Base-by-base conservation (phyloP, 2,329 filamentous ascomycete genomes). In the Ophiocordyceps camponoti-saundersi region DNA sequence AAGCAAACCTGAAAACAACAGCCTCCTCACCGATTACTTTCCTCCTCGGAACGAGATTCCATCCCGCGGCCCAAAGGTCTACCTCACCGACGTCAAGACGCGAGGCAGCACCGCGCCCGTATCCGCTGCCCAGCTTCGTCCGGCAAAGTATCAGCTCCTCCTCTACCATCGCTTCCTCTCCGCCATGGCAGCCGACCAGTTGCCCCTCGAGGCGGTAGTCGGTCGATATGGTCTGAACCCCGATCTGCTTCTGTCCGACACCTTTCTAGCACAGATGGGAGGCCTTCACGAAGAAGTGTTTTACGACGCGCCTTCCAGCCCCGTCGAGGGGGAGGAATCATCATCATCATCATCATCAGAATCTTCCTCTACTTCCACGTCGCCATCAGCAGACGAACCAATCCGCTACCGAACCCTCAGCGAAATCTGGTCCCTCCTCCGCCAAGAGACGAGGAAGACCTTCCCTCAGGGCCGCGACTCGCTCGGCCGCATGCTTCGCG, bases 51-150 rank as follows among this genome's bases (percentile, higher is more conserved):
- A 51, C 36, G 52, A 51, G 1, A 36, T 42, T 47, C 13, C 15
- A 10, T 29, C 26, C 23, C 18, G 49, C 1, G 8, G 45, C 0
- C 53, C 56, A 22, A 66, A 65, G 49, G 59, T 76, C n/a, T 95
- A 93, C 60, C 67, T 98, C 44, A 80, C 80, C 0, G 92, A 98
- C 55, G 78, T 95, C 52, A 98, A 98, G 63, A 96, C 90, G 0
- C 76, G 89, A 18, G 72, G 71, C 1, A 77, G 73, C 4, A 73
- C 71, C 3, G 58, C 85, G 2, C 85, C 88, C 1, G 70, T 75
- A 1, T 76, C 78, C 21, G 67, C 77, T 1, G 75, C 80, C 0
- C 71, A 86, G 42, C 74, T 90, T 29, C 76, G 83, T 12, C 85
- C 86, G 0, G 85, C 88, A 1, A 78, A 82, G 54, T 81, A 95